Percentiles rank a stretch among this genome's conserved stretches.
phyloP scores from a whole-genome alignment of 2,329 filamentous ascomycete species.

The Lecanoromycetidae sp. region DNA sequence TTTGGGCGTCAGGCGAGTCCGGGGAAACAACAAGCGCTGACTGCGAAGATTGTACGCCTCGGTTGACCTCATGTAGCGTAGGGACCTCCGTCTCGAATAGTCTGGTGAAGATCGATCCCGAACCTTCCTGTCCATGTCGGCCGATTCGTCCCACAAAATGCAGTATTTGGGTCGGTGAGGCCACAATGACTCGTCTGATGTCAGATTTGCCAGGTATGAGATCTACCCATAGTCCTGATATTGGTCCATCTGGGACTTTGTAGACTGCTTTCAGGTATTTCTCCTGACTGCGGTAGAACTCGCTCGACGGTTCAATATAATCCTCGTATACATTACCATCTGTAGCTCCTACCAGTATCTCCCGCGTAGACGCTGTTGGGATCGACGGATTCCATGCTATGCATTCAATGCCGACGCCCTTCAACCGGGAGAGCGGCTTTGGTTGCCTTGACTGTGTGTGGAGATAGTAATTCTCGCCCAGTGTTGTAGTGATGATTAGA shows the following conservation, averaged over 20 bases:
- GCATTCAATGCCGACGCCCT: slow-evolving; percentile 76
- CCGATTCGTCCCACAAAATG: slow-evolving; percentile 72
- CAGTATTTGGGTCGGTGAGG: slow-evolving; percentile 64
- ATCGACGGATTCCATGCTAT: slow-evolving; percentile 90
- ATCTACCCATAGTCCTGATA: slow-evolving; percentile 80
- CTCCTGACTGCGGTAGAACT: slow-evolving; percentile 92
- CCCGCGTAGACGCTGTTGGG: slow-evolving; percentile 84
- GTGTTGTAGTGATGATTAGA: slow-evolving; percentile 76
- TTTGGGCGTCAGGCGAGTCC: slow-evolving; percentile 45
- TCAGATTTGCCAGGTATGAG: slow-evolving; percentile 56
- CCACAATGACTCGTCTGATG: slow-evolving; percentile 62
- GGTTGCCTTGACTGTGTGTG: slow-evolving; percentile 88
- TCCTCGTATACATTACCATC: slow-evolving; percentile 93
- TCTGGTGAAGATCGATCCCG: slow-evolving; percentile 71
- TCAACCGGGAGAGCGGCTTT: slow-evolving; percentile 66
- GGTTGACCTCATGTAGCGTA: slow-evolving; percentile 58
- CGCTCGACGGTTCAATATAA: slow-evolving; percentile 84
- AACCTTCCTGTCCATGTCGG: slow-evolving; percentile 60
- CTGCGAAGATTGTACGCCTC: slow-evolving; percentile 43
- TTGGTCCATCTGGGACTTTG: slow-evolving; percentile 66
- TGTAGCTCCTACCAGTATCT: slow-evolving; percentile 83
- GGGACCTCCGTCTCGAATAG: slow-evolving; percentile 82
- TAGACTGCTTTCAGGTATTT: slow-evolving; percentile 78
- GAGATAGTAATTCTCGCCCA: slow-evolving; percentile 94
- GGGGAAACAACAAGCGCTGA: slow-evolving; percentile 67